A percentile compares a stretch with the other conserved stretches of the same genome.
Conservation (phyloP, 108 stramenopile species). For the Cyclotella choctawhatcheeana region DNA sequence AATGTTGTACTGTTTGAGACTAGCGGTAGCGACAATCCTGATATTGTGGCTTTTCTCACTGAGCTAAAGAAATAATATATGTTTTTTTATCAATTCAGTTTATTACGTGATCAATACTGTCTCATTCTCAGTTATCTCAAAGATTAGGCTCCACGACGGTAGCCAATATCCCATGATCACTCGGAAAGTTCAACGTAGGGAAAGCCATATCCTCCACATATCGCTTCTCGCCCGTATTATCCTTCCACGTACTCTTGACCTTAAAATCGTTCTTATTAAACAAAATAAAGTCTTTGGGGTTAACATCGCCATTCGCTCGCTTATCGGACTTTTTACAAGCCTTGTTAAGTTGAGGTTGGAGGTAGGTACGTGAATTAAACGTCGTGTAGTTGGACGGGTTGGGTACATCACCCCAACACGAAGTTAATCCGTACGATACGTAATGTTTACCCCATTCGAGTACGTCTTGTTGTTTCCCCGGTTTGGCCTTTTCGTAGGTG, state of each 20-base stretch:
- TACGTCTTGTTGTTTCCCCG: conserved; percentile 68
- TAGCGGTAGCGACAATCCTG: too few relatives aligned
- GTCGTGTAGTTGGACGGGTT: conserved; percentile 69
- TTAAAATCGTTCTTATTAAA: conserved; percentile 60
- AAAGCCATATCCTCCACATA: conserved; percentile 73
- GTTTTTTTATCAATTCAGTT: too few relatives aligned
- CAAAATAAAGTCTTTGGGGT: conserved; percentile 81
- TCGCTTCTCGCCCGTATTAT: conserved; percentile 66
- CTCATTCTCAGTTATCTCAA: neutral
- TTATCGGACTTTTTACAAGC: conserved; percentile 66
- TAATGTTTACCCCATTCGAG: conserved; percentile 65
- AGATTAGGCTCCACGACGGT: conserved; percentile 53
- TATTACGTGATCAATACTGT: neutral
- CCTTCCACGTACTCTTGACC: conserved; percentile 55
- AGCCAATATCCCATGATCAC: conserved; percentile 72
- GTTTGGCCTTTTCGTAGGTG: conserved; percentile 59
- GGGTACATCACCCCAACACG: conserved; percentile 65
- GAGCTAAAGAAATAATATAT: too few relatives aligned
- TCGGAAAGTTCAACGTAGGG: conserved; percentile 74
- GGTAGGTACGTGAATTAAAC: conserved; percentile 73
- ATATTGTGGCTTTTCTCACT: too few relatives aligned
- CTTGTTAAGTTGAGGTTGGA: conserved; percentile 84
- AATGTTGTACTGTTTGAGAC: too few relatives aligned
- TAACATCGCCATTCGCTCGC: conserved; percentile 65
- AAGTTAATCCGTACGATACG: conserved; percentile 54